phyloP scores from a whole-genome alignment of 140 eudicot genomes.

The Flaveria floridana region DNA sequence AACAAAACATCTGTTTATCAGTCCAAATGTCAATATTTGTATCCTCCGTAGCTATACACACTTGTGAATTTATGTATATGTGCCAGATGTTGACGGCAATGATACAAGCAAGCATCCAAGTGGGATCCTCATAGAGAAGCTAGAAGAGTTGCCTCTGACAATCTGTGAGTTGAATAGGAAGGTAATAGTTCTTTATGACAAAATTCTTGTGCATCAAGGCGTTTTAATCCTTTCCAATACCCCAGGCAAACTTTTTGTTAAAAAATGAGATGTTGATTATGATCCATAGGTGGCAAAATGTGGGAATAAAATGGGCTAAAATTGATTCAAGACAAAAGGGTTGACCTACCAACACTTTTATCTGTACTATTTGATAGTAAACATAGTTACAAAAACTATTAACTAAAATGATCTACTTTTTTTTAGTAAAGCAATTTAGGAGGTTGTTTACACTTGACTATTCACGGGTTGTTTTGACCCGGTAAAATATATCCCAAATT shows the following conservation, averaged over 20 bases:
- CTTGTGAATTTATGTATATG: conserved; percentile 24
- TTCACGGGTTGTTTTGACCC: neutral
- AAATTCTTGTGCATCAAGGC: neutral
- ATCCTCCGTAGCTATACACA: neutral
- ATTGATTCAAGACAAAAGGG: neutral
- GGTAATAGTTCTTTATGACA: conserved; percentile 38
- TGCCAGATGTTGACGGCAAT: conserved; percentile 40
- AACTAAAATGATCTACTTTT: neutral
- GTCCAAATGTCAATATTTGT: neutral
- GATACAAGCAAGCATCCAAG: conserved; percentile 39
- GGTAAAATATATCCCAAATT: neutral
- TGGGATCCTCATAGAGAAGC: conserved; percentile 46
- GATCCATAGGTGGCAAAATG: neutral
- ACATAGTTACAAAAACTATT: neutral
- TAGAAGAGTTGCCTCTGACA: conserved; percentile 73
- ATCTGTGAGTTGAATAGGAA: conserved; percentile 64
- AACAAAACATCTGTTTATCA: neutral
- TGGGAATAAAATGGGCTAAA: too few relatives aligned
- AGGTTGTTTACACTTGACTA: neutral
- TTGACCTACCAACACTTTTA: neutral
- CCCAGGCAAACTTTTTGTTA: neutral
- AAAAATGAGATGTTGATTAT: conserved; percentile 6
- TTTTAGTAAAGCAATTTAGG: neutral
- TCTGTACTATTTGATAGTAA: neutral
- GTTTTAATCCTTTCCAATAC: neutral